A percentile compares a stretch with the other conserved stretches of the same genome.
Evolutionary conservation across 2,329 filamentous ascomycete genomes (phyloP).

Genomic region (Ophiostoma tasmaniense): DNA sequence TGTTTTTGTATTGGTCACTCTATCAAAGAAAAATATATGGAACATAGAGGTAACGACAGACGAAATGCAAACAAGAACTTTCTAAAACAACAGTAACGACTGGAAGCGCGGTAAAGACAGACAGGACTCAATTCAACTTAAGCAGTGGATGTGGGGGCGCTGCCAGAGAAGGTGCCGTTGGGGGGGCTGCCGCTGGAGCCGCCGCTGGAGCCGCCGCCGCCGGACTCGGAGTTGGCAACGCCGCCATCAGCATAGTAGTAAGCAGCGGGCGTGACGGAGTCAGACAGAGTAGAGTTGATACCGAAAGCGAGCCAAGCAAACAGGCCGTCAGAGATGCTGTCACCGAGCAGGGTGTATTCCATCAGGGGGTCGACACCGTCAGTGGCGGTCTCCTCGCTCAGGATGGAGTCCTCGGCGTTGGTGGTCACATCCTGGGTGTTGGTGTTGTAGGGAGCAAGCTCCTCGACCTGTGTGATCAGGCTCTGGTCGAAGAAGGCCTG

Average conservation of each 20-base stretch:
- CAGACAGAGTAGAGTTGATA: conserved; percentile 31
- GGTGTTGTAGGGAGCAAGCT: conserved; percentile 36
- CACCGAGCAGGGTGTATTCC: conserved; percentile 49
- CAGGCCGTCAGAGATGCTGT: conserved; percentile 39
- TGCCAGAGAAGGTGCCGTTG: conserved; percentile 2
- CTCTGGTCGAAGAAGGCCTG: conserved; percentile 54
- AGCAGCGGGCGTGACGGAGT: conserved; percentile 13
- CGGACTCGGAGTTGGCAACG: conserved; percentile 14
- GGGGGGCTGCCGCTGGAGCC: neutral
- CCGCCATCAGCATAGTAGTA: conserved; percentile 16
- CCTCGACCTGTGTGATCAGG: conserved; percentile 42
- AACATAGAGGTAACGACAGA: neutral
- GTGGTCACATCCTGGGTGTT: conserved; percentile 36
- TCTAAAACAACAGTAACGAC: neutral
- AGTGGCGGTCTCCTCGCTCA: conserved; percentile 34
- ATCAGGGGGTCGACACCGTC: conserved; percentile 37
- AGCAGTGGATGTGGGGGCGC: neutral
- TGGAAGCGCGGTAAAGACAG: neutral
- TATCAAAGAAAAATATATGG: neutral
- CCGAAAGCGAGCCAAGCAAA: conserved; percentile 44
- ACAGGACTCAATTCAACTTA: neutral
- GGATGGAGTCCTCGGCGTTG: conserved; percentile 36
- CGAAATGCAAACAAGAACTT: neutral
- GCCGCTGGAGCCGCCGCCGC: neutral
- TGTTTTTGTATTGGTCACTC: neutral